phyloP scores from a whole-genome alignment of 2,329 filamentous ascomycete species.

The Dactylella cylindrospora region DNA sequence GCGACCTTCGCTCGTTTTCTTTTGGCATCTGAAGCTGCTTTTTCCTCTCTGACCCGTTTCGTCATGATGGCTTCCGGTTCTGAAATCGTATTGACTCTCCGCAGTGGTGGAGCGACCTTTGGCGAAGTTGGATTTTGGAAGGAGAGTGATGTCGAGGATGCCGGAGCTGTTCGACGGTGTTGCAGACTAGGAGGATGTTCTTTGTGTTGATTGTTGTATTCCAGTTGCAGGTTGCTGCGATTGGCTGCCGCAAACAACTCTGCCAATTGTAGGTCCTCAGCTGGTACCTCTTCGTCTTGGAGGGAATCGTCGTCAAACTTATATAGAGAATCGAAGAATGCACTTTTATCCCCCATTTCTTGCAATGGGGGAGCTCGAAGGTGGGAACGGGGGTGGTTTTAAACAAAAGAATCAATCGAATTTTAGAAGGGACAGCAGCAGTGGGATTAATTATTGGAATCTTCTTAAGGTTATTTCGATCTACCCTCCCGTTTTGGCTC shows the following conservation, averaged over 20 bases:
- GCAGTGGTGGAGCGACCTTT: background rate
- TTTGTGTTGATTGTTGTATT: slow-evolving; percentile 38
- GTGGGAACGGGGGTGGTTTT: background rate
- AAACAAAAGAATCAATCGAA: background rate
- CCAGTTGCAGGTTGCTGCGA: slow-evolving; percentile 42
- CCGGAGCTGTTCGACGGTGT: slow-evolving; percentile 8
- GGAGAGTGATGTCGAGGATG: background rate
- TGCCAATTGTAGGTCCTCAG: slow-evolving; percentile 20
- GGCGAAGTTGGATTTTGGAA: background rate
- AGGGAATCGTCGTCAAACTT: slow-evolving; percentile 4
- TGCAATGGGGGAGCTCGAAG: background rate
- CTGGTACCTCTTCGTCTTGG: slow-evolving; percentile 24
- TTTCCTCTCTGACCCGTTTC: slow-evolving; percentile 15
- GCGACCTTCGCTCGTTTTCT: slow-evolving; percentile 25
- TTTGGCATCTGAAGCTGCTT: background rate
- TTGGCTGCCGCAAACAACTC: slow-evolving; percentile 41
- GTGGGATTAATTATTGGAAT: background rate
- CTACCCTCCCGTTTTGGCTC: too few species aligned
- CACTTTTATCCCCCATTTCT: slow-evolving; percentile 16
- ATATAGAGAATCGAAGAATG: slow-evolving; percentile 26
- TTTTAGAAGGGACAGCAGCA: background rate
- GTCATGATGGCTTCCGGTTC: slow-evolving; percentile 5
- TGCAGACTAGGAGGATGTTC: slow-evolving; percentile 5
- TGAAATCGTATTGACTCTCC: slow-evolving; percentile 9
- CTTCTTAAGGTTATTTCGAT: too few species aligned